These are phyloP conservation scores for Sclerotinia borealis DNA, from an alignment of 2,329 filamentous ascomycete species.

Conservation along the genomic window DNA sequence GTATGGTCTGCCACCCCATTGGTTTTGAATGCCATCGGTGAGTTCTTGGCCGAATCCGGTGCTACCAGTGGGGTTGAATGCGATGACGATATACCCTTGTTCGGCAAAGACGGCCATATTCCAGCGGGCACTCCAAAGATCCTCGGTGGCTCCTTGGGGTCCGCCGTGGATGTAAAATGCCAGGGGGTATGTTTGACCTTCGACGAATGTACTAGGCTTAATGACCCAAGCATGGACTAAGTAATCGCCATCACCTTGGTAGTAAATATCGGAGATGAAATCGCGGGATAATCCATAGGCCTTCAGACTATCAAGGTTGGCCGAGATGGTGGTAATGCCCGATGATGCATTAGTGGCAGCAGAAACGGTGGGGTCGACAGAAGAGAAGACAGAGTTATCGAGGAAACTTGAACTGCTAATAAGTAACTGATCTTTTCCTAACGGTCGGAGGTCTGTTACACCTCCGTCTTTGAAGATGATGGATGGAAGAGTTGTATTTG, in stretches of 20 bases:
- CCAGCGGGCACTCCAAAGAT: constrained; percentile 76
- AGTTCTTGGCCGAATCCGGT: constrained; percentile 73
- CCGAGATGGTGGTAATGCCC: constrained; percentile 17
- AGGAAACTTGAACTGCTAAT: constrained; percentile 59
- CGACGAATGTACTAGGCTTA: constrained; percentile 45
- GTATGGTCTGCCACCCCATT: constrained; percentile 58
- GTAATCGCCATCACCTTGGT: constrained; percentile 23
- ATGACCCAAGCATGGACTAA: constrained; percentile 23
- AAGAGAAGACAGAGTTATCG: constrained; percentile 64
- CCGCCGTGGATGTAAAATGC: constrained; percentile 75
- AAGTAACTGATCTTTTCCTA: constrained; percentile 37
- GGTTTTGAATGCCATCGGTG: constrained; percentile 41
- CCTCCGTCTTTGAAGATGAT: constrained; percentile 7
- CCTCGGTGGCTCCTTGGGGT: constrained; percentile 68
- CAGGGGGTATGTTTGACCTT: constrained; percentile 67
- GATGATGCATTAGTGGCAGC: constrained; percentile 18
- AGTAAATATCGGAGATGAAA: constrained; percentile 24
- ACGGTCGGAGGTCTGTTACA: constrained; percentile 33
- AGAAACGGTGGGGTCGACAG: constrained; percentile 31
- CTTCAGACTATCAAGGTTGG: constrained; percentile 18
- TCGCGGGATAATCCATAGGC: constrained; percentile 20
- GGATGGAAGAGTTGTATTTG: constrained; percentile 6
- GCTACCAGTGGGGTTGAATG: constrained; percentile 70
- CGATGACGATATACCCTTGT: constrained; percentile 74
- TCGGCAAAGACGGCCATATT: constrained; percentile 79